phyloP scores from a whole-genome alignment of 2,329 filamentous ascomycete species.

The Aspergillus pseudoglaucus region DNA sequence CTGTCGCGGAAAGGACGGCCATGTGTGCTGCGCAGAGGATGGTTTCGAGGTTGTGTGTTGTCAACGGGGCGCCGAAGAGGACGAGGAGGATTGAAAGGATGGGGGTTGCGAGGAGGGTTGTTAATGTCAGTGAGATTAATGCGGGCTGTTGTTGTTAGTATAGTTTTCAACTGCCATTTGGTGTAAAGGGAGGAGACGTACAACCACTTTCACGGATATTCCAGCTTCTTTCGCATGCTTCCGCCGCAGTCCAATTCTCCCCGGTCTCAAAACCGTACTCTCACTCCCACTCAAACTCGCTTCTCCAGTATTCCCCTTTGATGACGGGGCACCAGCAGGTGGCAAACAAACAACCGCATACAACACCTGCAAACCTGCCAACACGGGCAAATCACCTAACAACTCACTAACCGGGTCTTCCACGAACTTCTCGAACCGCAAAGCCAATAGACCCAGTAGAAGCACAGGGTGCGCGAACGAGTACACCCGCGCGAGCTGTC shows the following conservation, averaged over 20 bases:
- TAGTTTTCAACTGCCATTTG: too few relatives aligned
- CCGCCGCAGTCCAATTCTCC: conserved; percentile 4
- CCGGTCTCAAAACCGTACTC: background rate
- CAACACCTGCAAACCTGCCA: conserved; percentile 57
- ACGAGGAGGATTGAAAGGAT: conserved; percentile 59
- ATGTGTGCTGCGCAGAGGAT: conserved; percentile 75
- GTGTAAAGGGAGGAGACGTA: conserved; percentile 7
- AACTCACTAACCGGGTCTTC: conserved; percentile 62
- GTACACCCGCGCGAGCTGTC: conserved; percentile 47
- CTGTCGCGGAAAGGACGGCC: conserved; percentile 68
- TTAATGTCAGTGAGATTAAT: conserved; percentile 59
- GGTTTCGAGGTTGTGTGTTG: conserved; percentile 73
- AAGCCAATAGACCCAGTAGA: conserved; percentile 57
- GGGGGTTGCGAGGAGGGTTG: conserved; percentile 48
- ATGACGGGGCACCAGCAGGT: conserved; percentile 34
- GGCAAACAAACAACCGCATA: conserved; percentile 57
- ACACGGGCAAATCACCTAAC: conserved; percentile 52
- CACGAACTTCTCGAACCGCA: conserved; percentile 62
- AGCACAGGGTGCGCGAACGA: conserved; percentile 63
- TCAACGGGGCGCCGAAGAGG: conserved; percentile 85
- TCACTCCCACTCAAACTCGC: background rate
- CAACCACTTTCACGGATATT: conserved; percentile 20
- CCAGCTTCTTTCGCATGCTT: conserved; percentile 1
- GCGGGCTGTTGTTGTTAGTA: conserved; percentile 48
- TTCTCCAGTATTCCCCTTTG: conserved; percentile 3